Base-by-base conservation (phyloP, 2,329 filamentous ascomycete genomes). In the Pseudocercospora crystallina region DNA sequence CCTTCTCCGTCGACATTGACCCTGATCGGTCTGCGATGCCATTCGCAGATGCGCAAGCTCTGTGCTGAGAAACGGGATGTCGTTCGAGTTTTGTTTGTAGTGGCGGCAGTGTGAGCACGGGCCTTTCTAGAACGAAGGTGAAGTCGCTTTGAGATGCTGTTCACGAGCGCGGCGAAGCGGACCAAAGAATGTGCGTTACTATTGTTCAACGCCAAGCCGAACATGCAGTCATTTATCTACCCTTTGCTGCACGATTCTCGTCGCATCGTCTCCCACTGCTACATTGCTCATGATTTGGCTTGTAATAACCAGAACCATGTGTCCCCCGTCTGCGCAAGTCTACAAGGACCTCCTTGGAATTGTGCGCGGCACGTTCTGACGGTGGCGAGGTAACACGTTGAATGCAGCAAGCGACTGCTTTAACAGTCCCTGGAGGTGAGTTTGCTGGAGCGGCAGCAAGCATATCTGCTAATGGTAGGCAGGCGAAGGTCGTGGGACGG, bases 131-230 rank as follows among this genome's bases (percentile, higher is more conserved):
- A 51, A 43, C 40, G 35, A 43, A 51, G 43, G 51, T 53, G 54
- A 54, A 46, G 54, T 49, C 41, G 47, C 42, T 36, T 50, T 43
- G 40, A 37, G 44, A 45, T 49, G 39, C 35, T 43, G 26, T 45
- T 38, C 40, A 43, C 42, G 39, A 45, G 37, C 31, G 35, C 33
- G 46, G 47, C 51, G 39, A 49, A 48, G 40, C 47, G 35, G 58
- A 40, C 44, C 62, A 49, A 65, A 59, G 58, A 58, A 60, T 58
- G 52, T 59, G 54, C 20, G 54, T 55, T 63, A 62, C 57, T 64
- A 65, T 67, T 67, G 62, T 67, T 67, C 64, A 61, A 57, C 49
- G 44, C 44, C 51, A 51, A 26, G 20, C 47, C 52, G 48, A 47
- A 44, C 53, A 36, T 29, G n/a, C 33, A 41, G 36, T 46, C 47